phyloP scores from a whole-genome alignment of 108 stramenopile species.

The Cyclostephanos tholiformis region DNA sequence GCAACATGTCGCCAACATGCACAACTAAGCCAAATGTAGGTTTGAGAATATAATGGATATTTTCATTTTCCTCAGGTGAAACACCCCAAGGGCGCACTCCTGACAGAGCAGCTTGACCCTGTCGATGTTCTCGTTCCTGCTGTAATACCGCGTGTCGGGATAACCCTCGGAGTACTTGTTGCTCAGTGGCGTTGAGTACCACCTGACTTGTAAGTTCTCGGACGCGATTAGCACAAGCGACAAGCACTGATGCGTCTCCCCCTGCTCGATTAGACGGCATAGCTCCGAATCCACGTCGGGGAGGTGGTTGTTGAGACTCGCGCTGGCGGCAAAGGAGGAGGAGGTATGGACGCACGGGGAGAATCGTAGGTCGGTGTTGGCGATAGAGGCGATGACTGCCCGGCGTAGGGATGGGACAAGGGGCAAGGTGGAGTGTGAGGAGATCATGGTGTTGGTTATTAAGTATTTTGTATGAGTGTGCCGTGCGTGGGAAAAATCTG shows the following conservation, averaged over 20 bases:
- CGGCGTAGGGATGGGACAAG: slow-evolving; percentile 49
- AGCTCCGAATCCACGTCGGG: slow-evolving; percentile 93
- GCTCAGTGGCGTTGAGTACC: slow-evolving; percentile 93
- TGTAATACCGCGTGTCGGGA: slow-evolving; percentile 95
- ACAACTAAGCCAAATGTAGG: too few species aligned
- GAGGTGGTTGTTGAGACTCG: slow-evolving; percentile 82
- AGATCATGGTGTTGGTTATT: slow-evolving; percentile 20
- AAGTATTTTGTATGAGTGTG: too few species aligned
- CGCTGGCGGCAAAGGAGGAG: slow-evolving; percentile 43
- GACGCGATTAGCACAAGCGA: slow-evolving; percentile 91
- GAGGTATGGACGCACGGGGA: neutral
- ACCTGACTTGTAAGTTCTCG: slow-evolving; percentile 97
- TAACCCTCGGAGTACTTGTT: slow-evolving; percentile 98
- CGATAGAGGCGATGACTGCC: neutral
- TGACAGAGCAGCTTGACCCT: slow-evolving; percentile 97
- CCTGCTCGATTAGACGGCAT: slow-evolving; percentile 88
- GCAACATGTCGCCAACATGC: too few species aligned
- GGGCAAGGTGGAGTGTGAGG: slow-evolving; percentile 22
- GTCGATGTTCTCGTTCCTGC: slow-evolving; percentile 97
- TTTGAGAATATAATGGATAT: too few species aligned
- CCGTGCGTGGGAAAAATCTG: too few species aligned
- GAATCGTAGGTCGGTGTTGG: neutral
- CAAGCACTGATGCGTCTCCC: slow-evolving; percentile 92
- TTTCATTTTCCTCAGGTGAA: too few species aligned
- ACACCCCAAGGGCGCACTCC: slow-evolving; percentile 94